A percentile compares a stretch with the other conserved stretches of the same genome.
Evolutionary conservation across 2,329 filamentous ascomycete genomes (phyloP).

Genomic region (Hypomyces rosellus): DNA sequence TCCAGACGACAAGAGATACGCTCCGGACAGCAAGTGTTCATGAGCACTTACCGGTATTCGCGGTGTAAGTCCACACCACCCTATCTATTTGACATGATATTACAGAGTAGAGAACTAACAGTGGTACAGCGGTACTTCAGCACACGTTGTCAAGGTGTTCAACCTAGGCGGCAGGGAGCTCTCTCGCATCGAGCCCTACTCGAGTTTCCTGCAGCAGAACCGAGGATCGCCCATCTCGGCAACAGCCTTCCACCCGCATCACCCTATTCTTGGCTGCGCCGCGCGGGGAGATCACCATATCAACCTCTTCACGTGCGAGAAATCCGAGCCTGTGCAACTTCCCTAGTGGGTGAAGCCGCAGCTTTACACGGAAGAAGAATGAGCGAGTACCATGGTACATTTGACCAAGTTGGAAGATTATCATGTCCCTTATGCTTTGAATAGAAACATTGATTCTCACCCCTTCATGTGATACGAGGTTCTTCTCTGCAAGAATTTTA

Average conservation of each 20-base stretch:
- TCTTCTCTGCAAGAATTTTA: background rate
- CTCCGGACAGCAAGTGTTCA: conserved; percentile 85
- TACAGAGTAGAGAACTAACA: conserved; percentile 21
- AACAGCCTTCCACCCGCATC: conserved; percentile 92
- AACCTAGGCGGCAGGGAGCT: conserved; percentile 78
- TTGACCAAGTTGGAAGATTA: conserved; percentile 4
- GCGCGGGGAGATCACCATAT: conserved; percentile 84
- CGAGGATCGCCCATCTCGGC: conserved; percentile 76
- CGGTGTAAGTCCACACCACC: conserved; percentile 59
- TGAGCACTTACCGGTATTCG: conserved; percentile 94
- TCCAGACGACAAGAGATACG: conserved; percentile 69
- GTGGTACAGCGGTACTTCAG: conserved; percentile 67
- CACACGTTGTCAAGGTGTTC: conserved; percentile 85
- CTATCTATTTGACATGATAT: conserved; percentile 1
- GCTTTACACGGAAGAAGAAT: background rate
- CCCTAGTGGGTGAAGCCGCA: conserved; percentile 1
- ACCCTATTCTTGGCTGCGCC: conserved; percentile 82
- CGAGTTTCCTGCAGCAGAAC: conserved; percentile 76
- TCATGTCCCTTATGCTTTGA: conserved; percentile 7
- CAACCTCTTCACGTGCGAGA: conserved; percentile 74
- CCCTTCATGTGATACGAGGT: background rate
- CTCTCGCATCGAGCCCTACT: conserved; percentile 82
- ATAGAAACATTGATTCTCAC: conserved; percentile 10
- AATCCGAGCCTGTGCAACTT: conserved; percentile 29
- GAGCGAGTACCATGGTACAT: background rate